Base-by-base conservation (phyloP, 208 protist genomes). In the Trypanosoma scelopori region DNA sequence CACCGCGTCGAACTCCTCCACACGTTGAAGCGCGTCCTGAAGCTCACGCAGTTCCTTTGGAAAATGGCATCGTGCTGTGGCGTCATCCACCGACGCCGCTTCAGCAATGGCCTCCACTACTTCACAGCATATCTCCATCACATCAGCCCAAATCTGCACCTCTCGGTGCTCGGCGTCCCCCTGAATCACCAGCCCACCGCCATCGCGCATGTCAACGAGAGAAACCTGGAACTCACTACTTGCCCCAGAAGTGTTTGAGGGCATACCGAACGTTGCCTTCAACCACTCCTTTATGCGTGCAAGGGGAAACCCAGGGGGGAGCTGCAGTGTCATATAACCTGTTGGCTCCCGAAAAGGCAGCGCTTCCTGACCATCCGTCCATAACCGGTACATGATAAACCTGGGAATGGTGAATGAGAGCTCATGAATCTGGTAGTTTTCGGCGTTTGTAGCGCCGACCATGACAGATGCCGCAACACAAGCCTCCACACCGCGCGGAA, bases 1-100 rank as follows among this genome's bases (percentile, higher is more conserved):
- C 23, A 91, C 79, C 22, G 69, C 74, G 71, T 97, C 97, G 68
- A 88, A 86, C 46, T 89, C 89, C 12, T 95, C 85, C n/a, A 98
- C 87, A 39, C 76, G 47, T 37, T 79, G 47, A 48, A 98, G 58
- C n/a, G 93, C 65, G 0, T 64, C 46, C 16, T 74, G 64, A 41
- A 97, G 79, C 15, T 68, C 52, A 47, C 73, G 48, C 32, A 93
- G 55, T 60, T 97, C 92, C 5, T 69, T 52, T 4, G 93, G 86
- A 58, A 98, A 97, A 23, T 90, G 73, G 71, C 93, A 91, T 1
- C 57, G 30, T 30, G 78, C 68, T 52, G 77, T 66, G 79, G 66
- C 67, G 37, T 65, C 55, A 12, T 76, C 51, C 60, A 63, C 45
- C 41, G 91, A 28, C 30, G 74, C 78, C 30, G 76, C 79, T 28